phyloP scores from a whole-genome alignment of 2,329 filamentous ascomycete genomes.

The Trichoderma citrinoviride region DNA sequence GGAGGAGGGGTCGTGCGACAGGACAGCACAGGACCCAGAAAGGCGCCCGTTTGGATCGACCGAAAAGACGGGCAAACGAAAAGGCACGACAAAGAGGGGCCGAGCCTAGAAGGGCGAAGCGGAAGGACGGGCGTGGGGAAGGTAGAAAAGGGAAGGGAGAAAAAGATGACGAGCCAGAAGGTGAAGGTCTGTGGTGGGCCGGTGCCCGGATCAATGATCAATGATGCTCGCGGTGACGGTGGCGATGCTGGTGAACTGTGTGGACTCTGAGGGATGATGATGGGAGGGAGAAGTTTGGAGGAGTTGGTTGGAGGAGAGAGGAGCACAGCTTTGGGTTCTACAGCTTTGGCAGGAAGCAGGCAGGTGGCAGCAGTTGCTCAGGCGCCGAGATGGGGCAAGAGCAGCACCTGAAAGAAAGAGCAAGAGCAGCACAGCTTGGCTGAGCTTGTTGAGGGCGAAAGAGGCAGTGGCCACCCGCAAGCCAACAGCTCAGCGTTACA shows the following conservation, averaged over 20 bases:
- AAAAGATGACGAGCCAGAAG: slow-evolving; percentile 15
- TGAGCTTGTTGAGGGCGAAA: no score
- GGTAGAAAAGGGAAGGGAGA: slow-evolving; percentile 8
- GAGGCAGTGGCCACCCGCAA: no score
- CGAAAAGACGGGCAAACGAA: slow-evolving; percentile 10
- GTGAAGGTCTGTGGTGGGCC: slow-evolving; percentile 4
- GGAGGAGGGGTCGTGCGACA: slow-evolving; percentile 23
- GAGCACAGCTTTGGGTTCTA: background rate
- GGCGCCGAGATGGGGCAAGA: no score
- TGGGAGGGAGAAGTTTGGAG: background rate
- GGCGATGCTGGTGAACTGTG: background rate
- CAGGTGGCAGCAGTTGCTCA: background rate
- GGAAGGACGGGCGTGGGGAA: slow-evolving; percentile 12
- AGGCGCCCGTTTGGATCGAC: slow-evolving; percentile 15
- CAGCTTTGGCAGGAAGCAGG: background rate
- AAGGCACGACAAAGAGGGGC: slow-evolving; percentile 8
- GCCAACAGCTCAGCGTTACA: no score
- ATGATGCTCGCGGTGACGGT: slow-evolving; percentile 14
- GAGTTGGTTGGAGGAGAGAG: background rate
- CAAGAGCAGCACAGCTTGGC: no score
- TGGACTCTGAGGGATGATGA: background rate
- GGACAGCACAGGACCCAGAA: background rate
- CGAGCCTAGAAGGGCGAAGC: slow-evolving; percentile 15
- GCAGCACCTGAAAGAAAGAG: no score
- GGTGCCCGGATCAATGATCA: background rate